Conservation (phyloP, 139 green algal genomes). For the Volvox reticuliferus region DNA sequence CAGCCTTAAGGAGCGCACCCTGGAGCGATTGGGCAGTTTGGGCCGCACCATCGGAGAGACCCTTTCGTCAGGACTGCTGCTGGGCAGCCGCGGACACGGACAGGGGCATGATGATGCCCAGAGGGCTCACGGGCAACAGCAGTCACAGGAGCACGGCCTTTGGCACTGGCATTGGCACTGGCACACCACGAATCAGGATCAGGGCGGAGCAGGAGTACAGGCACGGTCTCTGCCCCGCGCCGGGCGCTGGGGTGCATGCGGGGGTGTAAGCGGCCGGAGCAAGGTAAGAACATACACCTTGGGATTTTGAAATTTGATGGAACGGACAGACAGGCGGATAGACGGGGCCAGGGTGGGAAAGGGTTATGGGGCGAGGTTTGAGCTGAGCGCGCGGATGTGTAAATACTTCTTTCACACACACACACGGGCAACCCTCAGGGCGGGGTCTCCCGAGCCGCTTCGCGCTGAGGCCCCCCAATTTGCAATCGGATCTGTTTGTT, state of each 20-base stretch:
- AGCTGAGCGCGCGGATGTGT: neutral
- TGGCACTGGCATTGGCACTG: neutral
- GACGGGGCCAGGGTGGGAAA: neutral
- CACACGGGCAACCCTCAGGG: neutral
- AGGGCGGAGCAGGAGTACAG: neutral
- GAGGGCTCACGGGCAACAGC: neutral
- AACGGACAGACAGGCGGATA: neutral
- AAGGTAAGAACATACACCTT: neutral
- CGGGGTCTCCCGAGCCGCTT: too few relatives aligned
- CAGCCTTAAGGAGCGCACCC: conserved; percentile 1
- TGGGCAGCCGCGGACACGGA: neutral
- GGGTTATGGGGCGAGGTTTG: neutral
- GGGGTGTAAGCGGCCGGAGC: neutral
- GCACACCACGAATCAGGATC: neutral
- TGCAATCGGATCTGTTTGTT: too few relatives aligned
- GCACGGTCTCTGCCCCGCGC: neutral
- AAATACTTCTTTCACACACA: neutral
- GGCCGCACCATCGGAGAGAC: neutral
- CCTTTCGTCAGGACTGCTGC: neutral
- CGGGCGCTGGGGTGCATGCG: neutral
- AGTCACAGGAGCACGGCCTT: neutral
- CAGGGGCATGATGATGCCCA: neutral
- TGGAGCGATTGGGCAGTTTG: conserved; percentile 33
- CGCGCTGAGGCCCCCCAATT: too few relatives aligned
- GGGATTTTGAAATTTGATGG: too few relatives aligned